Conservation (phyloP, 2,329 filamentous ascomycete species). For the Hypocreales sp. region DNA sequence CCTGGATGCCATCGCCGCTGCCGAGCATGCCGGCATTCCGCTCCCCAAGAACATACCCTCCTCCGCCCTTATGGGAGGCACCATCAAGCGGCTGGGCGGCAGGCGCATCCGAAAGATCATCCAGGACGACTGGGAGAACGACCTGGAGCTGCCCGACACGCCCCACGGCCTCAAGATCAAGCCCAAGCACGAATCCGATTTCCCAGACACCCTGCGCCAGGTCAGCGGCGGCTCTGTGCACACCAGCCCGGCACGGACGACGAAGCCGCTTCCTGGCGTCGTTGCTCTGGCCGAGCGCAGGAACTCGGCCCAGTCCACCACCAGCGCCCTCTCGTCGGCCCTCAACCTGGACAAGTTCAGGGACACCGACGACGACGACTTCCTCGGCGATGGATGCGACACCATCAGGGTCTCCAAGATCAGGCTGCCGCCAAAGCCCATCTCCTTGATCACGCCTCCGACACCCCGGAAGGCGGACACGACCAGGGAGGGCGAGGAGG, state of each 20-base stretch:
- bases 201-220: slow-evolving; percentile 54
- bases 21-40: slow-evolving; percentile 80
- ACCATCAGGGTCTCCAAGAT: slow-evolving; percentile 56
- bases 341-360: slow-evolving; percentile 49
- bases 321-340: slow-evolving; percentile 23
- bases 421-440: slow-evolving; percentile 31
- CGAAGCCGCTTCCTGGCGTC: slow-evolving; percentile 9
- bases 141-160: slow-evolving; percentile 51
- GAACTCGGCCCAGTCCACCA: slow-evolving; percentile 15
- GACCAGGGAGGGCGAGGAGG: slow-evolving; percentile 32
- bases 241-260: slow-evolving; percentile 32
- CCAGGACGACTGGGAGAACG: slow-evolving; percentile 70
- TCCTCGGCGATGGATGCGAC: slow-evolving; percentile 45
- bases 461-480: slow-evolving; percentile 31
- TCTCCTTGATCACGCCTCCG: slow-evolving; percentile 39
- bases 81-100: slow-evolving; percentile 77
- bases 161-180: slow-evolving; percentile 50
- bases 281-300: slow-evolving; percentile 13
- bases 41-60: slow-evolving; percentile 75
- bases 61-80: slow-evolving; percentile 80
- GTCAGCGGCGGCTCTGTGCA: slow-evolving; percentile 41
- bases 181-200: slow-evolving; percentile 39
- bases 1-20: slow-evolving; percentile 71
- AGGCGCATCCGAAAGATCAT: slow-evolving; percentile 57
- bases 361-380: slow-evolving; percentile 45